Conservation (phyloP, 2,329 filamentous ascomycete genomes). For the Sporothrix variecibatus region DNA sequence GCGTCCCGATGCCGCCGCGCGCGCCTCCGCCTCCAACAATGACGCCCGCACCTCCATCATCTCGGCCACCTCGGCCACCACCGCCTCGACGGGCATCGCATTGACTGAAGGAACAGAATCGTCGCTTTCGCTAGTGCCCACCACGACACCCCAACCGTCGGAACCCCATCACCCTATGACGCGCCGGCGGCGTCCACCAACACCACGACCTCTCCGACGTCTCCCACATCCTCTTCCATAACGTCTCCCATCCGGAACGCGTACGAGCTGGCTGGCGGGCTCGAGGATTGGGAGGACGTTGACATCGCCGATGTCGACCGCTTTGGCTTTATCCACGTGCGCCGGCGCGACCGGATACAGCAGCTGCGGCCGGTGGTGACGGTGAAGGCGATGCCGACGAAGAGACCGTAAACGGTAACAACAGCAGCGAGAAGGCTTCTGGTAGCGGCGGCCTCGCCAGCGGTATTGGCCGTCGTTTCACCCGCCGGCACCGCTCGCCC, state of each 20-base stretch:
- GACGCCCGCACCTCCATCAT: background rate
- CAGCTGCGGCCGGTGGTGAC: background rate
- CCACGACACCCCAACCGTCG: background rate
- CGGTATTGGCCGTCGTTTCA: constrained; percentile 13
- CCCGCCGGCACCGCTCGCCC: background rate
- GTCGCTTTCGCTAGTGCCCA: constrained; percentile 9
- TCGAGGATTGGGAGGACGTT: constrained; percentile 69
- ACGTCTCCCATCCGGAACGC: constrained; percentile 33
- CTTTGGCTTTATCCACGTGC: constrained; percentile 65
- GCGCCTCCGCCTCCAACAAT: background rate
- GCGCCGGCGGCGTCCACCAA: background rate
- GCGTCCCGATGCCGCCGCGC: constrained; percentile 9
- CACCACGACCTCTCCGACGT: background rate
- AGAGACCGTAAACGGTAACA: constrained; percentile 42
- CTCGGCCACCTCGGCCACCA: constrained; percentile 21
- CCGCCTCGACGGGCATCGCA: constrained; percentile 6
- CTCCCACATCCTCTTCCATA: background rate
- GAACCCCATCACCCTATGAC: background rate
- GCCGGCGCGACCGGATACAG: constrained; percentile 45
- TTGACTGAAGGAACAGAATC: constrained; percentile 22
- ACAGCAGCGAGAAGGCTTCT: background rate
- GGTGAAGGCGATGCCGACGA: constrained; percentile 47
- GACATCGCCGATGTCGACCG: constrained; percentile 63
- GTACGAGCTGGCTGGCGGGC: constrained; percentile 57
- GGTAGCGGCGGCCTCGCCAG: background rate